A percentile compares a stretch with the other conserved stretches of the same genome.
Conservation (phyloP, 331 rosid species). For the Phaseolus coccineus region DNA sequence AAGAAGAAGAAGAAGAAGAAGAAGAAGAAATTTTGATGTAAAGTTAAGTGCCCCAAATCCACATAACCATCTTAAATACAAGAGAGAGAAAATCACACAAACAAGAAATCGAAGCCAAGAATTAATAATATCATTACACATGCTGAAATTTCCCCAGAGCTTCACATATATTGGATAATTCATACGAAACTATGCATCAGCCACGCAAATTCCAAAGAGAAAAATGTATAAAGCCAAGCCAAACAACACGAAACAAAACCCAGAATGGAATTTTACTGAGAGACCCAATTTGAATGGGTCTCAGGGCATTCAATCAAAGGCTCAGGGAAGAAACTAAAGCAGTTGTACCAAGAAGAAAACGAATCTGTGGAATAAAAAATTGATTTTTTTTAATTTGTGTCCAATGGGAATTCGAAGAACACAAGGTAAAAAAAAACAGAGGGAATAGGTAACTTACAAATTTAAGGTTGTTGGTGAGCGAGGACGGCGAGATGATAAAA, state of each 20-base stretch:
- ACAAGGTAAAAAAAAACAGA: neutral
- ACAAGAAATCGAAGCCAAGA: slow-evolving; percentile 12
- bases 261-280: slow-evolving; percentile 16
- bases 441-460: slow-evolving; percentile 27
- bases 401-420: neutral
- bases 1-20: neutral
- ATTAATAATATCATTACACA: neutral
- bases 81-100: slow-evolving; percentile 15
- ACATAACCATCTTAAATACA: slow-evolving; percentile 25
- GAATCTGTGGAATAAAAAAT: neutral
- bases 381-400: neutral
- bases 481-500: slow-evolving; percentile 3
- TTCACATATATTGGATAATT: neutral
- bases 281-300: slow-evolving; percentile 30
- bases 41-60: slow-evolving; percentile 33
- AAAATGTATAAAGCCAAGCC: neutral
- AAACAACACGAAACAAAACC: neutral
- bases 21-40: neutral
- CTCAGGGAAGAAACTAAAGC: slow-evolving; percentile 21
- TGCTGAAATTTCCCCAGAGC: slow-evolving; percentile 24
- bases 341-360: slow-evolving; percentile 19
- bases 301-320: slow-evolving; percentile 13
- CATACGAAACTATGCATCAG: slow-evolving; percentile 9
- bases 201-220: slow-evolving; percentile 26
- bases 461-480: slow-evolving; percentile 21